These are phyloP conservation scores for Saccharomycopsis schoenii DNA, from an alignment of 805 yeast genomes.

Conservation along the genomic window DNA sequence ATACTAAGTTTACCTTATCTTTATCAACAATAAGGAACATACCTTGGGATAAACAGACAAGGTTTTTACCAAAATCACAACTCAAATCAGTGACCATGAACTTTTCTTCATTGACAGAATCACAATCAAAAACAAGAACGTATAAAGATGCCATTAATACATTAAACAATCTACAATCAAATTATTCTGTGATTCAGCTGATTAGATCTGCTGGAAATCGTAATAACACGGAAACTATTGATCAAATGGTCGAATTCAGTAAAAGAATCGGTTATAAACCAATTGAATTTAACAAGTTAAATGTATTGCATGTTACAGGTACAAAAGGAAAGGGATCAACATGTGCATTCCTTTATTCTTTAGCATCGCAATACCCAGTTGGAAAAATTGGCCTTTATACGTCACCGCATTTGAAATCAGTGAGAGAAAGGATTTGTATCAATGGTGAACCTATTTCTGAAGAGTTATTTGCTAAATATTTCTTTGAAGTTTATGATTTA, in stretches of 20 bases:
- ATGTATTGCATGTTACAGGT: conserved; percentile 88
- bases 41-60: not conserved
- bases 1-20: not conserved
- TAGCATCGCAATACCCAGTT: conserved; percentile 56
- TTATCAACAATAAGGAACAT: not conserved
- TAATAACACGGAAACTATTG: conserved; percentile 53
- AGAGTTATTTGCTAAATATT: conserved; percentile 72
- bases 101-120: not conserved
- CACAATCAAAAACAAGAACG: conserved; percentile 7
- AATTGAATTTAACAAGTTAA: conserved; percentile 59
- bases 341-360: conserved; percentile 85
- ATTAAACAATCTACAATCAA: conserved; percentile 81
- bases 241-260: conserved; percentile 80
- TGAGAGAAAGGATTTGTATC: conserved; percentile 82
- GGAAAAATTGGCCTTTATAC: conserved; percentile 84
- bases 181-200: conserved; percentile 83
- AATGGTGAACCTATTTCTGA: conserved; percentile 81
- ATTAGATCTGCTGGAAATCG: conserved; percentile 57
- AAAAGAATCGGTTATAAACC: conserved; percentile 60
- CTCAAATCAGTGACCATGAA: not conserved
- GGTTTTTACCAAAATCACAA: not conserved
- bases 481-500: conserved; percentile 89
- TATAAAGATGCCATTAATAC: conserved; percentile 71
- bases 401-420: conserved; percentile 90
- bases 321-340: conserved; percentile 99